Percentiles rank a stretch among this genome's conserved stretches.
Evolutionary conservation across 768 basidiomycete genomes (phyloP).

Genomic region (Rhizopogon roseolus): DNA sequence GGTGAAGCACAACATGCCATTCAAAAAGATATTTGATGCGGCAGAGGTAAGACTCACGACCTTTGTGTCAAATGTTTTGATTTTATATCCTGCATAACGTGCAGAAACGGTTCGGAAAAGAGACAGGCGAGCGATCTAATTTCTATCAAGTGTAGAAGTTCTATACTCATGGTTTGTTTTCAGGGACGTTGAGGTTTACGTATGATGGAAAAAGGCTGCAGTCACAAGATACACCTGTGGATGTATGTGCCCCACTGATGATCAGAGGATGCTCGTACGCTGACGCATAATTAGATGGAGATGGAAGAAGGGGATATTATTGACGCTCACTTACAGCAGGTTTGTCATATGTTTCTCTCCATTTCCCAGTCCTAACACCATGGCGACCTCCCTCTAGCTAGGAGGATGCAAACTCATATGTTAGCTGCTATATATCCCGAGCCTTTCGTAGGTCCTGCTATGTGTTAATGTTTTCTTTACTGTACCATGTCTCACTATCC

Average conservation of each 20-base stretch:
- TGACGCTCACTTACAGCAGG: conserved; percentile 57
- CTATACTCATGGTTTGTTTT: background rate
- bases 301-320: conserved; percentile 65
- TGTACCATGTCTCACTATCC: background rate
- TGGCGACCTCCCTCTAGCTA: conserved; percentile 8
- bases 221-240: conserved; percentile 47
- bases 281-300: conserved; percentile 30
- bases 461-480: background rate
- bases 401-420: conserved; percentile 11
- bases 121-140: conserved; percentile 36
- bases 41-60: conserved; percentile 47
- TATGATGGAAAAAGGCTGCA: conserved; percentile 49
- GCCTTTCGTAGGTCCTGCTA: background rate
- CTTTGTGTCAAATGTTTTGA: background rate
- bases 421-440: background rate
- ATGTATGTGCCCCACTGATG: conserved; percentile 31
- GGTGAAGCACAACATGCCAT: conserved; percentile 59
- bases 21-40: conserved; percentile 62
- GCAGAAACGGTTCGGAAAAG: conserved; percentile 57
- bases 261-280: background rate
- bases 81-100: background rate
- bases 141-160: background rate
- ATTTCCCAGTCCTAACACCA: background rate
- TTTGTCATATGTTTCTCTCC: conserved; percentile 19
- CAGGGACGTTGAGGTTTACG: conserved; percentile 62